A percentile compares a stretch with the other conserved stretches of the same genome.
Conservation (phyloP, 371 early-diverging fungal species). For the Apophysomyces sp. region DNA sequence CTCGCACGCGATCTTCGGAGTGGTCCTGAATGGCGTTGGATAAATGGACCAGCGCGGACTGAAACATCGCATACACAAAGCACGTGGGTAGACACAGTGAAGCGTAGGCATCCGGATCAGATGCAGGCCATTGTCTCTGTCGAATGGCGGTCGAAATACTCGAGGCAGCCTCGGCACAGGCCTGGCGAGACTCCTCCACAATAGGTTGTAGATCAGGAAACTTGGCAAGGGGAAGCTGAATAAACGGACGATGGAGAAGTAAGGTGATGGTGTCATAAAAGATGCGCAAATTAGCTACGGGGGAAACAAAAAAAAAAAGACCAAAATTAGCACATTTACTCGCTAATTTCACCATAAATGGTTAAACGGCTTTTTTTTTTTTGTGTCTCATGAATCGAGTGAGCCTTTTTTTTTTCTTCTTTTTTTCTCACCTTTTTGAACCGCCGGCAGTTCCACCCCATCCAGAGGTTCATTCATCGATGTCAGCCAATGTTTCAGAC, state of each 20-base stretch:
- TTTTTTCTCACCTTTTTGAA: conserved; percentile 34
- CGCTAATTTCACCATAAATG: conserved; percentile 5
- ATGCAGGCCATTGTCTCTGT: conserved; percentile 22
- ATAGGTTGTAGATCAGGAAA: conserved; percentile 20
- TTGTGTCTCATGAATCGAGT: conserved; percentile 8
- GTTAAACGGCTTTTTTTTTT: conserved; percentile 13
- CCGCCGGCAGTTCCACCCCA: conserved; percentile 16
- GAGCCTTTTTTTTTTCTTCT: not conserved
- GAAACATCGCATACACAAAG: conserved; percentile 51
- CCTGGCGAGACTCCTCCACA: conserved; percentile 31
- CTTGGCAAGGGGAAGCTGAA: conserved; percentile 20
- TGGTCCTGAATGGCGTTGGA: conserved; percentile 30
- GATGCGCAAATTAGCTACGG: conserved; percentile 47
- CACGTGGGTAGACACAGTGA: conserved; percentile 41
- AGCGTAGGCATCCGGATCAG: conserved; percentile 23
- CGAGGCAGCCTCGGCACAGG: conserved; percentile 32
- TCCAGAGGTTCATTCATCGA: conserved; percentile 22
- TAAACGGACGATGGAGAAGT: conserved; percentile 58
- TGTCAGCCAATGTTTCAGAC: conserved; percentile 40
- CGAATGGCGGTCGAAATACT: conserved; percentile 24
- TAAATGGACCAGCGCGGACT: conserved; percentile 36
- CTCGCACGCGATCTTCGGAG: conserved; percentile 7
- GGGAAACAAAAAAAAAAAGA: conserved; percentile 10
- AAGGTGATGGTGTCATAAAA: conserved; percentile 53
- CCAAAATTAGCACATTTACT: conserved; percentile 2